phyloP scores from a whole-genome alignment of 2,329 filamentous ascomycete species.

The Botryotinia calthae region DNA sequence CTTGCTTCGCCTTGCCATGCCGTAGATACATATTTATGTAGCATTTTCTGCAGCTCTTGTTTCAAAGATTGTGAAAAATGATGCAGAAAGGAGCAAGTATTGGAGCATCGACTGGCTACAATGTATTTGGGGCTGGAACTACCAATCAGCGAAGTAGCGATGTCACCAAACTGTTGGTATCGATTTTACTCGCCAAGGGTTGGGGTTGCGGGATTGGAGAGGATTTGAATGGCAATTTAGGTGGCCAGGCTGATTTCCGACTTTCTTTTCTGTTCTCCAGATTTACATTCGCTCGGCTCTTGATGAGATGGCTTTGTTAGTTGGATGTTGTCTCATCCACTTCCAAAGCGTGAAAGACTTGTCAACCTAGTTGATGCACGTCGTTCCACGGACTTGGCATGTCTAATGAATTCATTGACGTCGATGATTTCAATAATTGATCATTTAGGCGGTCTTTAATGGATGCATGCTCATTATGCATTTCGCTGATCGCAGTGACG shows the following conservation, averaged over 20 bases:
- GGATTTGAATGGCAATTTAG: background rate
- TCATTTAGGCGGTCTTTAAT: background rate
- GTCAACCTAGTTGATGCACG: background rate
- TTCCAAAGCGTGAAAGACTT: background rate
- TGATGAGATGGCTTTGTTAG: background rate
- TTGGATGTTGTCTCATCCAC: background rate
- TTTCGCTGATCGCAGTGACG: no score
- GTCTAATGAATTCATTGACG: background rate
- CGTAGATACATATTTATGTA: background rate
- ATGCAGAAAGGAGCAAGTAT: background rate
- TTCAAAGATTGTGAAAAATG: background rate
- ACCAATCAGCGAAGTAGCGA: background rate
- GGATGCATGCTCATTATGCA: no score
- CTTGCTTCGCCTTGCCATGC: background rate
- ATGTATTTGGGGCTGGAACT: background rate
- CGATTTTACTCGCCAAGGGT: background rate
- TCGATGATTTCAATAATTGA: background rate
- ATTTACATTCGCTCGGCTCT: background rate
- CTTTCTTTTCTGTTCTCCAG: background rate
- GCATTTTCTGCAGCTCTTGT: background rate
- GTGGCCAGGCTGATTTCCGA: background rate
- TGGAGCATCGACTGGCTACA: background rate
- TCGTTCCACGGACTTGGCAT: background rate
- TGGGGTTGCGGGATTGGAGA: background rate
- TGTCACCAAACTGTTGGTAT: background rate